phyloP scores from a whole-genome alignment of 2,329 filamentous ascomycete genomes.

The Sordariomycetes sp. region DNA sequence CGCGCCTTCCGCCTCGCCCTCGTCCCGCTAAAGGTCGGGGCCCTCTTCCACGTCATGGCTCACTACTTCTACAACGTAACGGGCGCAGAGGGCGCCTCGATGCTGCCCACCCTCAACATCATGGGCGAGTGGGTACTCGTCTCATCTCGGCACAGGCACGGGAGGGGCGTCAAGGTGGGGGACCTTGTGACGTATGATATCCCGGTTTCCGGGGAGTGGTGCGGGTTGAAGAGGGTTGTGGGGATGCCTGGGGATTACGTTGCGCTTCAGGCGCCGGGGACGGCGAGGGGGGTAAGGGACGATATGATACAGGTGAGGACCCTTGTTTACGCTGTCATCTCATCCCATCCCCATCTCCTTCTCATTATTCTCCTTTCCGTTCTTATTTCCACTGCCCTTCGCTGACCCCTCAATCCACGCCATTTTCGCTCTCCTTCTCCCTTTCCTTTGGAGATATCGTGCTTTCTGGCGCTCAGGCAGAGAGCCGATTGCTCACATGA shows the following conservation, averaged over 20 bases:
- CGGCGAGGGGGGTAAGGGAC: slow-evolving; percentile 14
- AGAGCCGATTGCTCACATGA: background rate
- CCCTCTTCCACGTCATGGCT: slow-evolving; percentile 33
- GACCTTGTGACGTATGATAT: slow-evolving; percentile 73
- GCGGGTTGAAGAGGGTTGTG: slow-evolving; percentile 67
- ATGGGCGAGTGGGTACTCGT: slow-evolving; percentile 57
- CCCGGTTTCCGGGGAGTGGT: slow-evolving; percentile 44
- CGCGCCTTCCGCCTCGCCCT: slow-evolving; percentile 24
- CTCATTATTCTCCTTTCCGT: too few relatives aligned
- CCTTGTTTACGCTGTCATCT: too few relatives aligned
- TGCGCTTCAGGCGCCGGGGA: slow-evolving; percentile 46
- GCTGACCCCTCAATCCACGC: too few relatives aligned
- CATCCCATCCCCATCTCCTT: too few relatives aligned
- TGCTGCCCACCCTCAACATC: slow-evolving; percentile 72
- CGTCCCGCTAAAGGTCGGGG: slow-evolving; percentile 30
- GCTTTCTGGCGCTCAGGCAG: background rate
- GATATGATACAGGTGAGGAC: slow-evolving; percentile 54
- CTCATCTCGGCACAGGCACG: slow-evolving; percentile 53
- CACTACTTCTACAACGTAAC: slow-evolving; percentile 50
- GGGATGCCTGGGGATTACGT: slow-evolving; percentile 70
- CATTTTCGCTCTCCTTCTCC: too few relatives aligned
- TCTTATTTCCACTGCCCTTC: too few relatives aligned
- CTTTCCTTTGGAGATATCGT: background rate
- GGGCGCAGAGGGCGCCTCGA: slow-evolving; percentile 59
- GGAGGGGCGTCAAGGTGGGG: slow-evolving; percentile 55